Evolutionary conservation across 78 protist genomes (phyloP).

Genomic region (Planoprotostelium fungivorum): DNA sequence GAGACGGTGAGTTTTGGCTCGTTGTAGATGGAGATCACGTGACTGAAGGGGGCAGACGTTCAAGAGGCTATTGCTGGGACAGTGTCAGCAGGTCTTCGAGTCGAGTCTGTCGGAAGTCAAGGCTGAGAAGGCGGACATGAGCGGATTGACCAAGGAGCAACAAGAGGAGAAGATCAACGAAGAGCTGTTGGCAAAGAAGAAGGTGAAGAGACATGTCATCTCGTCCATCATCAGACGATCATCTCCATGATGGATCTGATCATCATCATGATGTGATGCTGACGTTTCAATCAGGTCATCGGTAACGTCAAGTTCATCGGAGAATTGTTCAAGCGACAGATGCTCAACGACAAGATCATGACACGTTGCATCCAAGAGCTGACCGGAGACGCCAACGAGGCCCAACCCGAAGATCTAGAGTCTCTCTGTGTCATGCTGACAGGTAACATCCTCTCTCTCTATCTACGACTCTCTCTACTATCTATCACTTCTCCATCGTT

Average conservation of each 20-base stretch:
- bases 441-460: neutral
- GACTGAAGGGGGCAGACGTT: neutral
- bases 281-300: constrained; percentile 14
- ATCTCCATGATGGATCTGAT: too few relatives aligned
- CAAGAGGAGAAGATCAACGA: neutral
- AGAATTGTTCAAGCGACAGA: constrained; percentile 48
- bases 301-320: constrained; percentile 61
- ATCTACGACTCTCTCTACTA: too few relatives aligned
- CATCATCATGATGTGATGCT: too few relatives aligned
- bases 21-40: too few relatives aligned
- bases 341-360: constrained; percentile 45
- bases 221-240: too few relatives aligned
- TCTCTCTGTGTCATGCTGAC: constrained; percentile 41
- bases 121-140: neutral
- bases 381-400: constrained; percentile 41
- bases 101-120: neutral
- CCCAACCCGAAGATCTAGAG: constrained; percentile 36
- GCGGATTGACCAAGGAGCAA: neutral
- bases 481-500: too few relatives aligned
- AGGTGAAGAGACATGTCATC: too few relatives aligned
- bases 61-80: neutral
- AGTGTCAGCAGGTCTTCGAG: neutral
- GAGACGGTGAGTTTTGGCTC: neutral
- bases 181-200: neutral
- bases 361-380: constrained; percentile 30